Evolutionary conservation across 345 rosid genomes (phyloP).

Genomic region (Gossypium ekmanianum): DNA sequence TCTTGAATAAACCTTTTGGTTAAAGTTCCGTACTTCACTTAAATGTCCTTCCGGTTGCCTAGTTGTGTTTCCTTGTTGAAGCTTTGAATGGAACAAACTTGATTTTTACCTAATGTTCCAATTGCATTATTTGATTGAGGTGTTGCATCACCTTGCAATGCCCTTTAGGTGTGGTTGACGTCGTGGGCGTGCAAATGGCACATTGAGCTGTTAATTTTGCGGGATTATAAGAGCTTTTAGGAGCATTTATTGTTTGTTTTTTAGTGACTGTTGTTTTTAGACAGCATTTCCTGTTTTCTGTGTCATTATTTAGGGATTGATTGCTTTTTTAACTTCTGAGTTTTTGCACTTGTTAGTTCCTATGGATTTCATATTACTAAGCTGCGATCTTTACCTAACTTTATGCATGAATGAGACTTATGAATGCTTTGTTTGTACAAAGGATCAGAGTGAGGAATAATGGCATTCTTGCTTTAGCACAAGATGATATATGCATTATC

Average conservation of each 20-base stretch:
- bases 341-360: neutral
- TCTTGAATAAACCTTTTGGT: neutral
- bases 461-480: neutral
- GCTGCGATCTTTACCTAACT: conserved; percentile 1
- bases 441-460: neutral
- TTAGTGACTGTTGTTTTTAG: neutral
- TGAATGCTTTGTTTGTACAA: neutral
- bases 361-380: neutral
- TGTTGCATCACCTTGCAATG: neutral
- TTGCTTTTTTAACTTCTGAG: neutral
- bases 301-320: neutral
- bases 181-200: neutral
- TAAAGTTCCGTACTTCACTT: neutral
- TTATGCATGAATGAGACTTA: neutral
- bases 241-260: neutral
- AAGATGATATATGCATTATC: neutral
- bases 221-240: neutral
- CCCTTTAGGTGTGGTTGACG: neutral
- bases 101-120: neutral
- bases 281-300: neutral
- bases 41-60: neutral
- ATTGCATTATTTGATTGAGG: neutral
- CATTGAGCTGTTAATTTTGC: conserved; percentile 4
- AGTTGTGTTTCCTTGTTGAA: neutral
- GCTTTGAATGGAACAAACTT: conserved; percentile 5